Evolutionary conservation across 2,329 filamentous ascomycete species (phyloP), one percentile per base, ranked within the genome.

Genomic region (Parafenestella ontariensis): DNA sequence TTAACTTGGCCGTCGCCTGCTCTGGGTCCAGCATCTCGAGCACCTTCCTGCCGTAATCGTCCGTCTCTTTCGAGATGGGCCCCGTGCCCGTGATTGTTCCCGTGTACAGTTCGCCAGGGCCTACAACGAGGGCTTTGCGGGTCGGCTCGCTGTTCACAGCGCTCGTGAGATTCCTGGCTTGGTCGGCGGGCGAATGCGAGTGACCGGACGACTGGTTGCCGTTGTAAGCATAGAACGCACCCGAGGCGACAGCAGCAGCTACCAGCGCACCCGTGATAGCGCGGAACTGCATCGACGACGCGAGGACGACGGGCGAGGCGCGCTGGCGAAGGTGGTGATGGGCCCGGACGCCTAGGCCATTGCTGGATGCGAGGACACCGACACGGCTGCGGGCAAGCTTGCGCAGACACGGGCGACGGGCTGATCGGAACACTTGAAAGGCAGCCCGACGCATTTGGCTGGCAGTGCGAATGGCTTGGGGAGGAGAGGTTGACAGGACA

Each of bases 11-110:
- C 13, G 92, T 96, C 21, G 92, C 92, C 82, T 99, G 93, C 54
- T 97, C 94, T 0, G 94, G 90, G 10, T 91, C 96, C 77, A 99
- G 82, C 94, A 99, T 99, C 81, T 97, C 94, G 55, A 99, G 82
- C 29, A 97, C 89, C 71, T 90, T 91, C 61, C 89, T 86, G 26
- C 92, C 92, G 74, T 89, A 89, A 72, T 92, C 89, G 77, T 93
- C 90, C 3, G 89, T 92, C 67, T 90, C 85, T 79, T 99, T 99
- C 41, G 90, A 90, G 56, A 99, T 86, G 18, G 94, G 92, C 6
- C 88, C 90, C 68, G 96, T 90, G 54, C 90, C 91, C 17, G 92
- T 87, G 59, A 97, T 88, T 8, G 91, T 90, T 21, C 91, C 90
- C 10, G 94, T 95, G 71, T 93, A 94, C 45, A 99, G 85, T 75